Evolutionary conservation across 1,284 basidiomycete species (phyloP).

Genomic region (Sporisorium sorghi): DNA sequence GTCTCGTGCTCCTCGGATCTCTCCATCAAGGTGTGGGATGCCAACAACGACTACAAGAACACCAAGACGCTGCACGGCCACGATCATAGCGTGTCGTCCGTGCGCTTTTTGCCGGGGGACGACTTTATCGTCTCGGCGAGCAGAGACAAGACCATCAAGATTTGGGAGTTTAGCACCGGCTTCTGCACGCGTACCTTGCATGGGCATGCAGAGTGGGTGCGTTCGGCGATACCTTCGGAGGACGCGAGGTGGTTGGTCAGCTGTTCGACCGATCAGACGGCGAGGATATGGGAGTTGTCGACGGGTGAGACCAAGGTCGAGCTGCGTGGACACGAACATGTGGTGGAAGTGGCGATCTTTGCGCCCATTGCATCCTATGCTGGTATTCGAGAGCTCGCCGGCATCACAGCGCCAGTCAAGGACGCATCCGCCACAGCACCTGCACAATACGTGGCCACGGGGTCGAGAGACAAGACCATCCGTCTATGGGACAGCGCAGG

Average conservation of each 20-base stretch:
- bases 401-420: slow-evolving; percentile 71
- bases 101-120: slow-evolving; percentile 85
- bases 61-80: slow-evolving; percentile 87
- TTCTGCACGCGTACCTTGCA: slow-evolving; percentile 62
- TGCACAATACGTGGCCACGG: slow-evolving; percentile 79
- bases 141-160: slow-evolving; percentile 83
- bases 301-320: slow-evolving; percentile 84
- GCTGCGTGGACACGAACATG: slow-evolving; percentile 87
- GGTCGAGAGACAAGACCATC: slow-evolving; percentile 87
- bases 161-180: slow-evolving; percentile 88
- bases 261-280: slow-evolving; percentile 87
- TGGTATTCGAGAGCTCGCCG: slow-evolving; percentile 81
- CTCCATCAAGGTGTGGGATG: slow-evolving; percentile 91
- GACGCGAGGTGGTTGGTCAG: slow-evolving; percentile 82
- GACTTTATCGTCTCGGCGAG: slow-evolving; percentile 85
- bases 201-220: slow-evolving; percentile 80
- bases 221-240: slow-evolving; percentile 77
- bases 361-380: slow-evolving; percentile 81
- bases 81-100: slow-evolving; percentile 88
- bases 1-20: slow-evolving; percentile 90
- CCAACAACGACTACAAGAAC: slow-evolving; percentile 87
- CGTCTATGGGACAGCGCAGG: slow-evolving; percentile 87
- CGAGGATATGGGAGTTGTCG: slow-evolving; percentile 81
- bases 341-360: slow-evolving; percentile 84
- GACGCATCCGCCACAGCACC: slow-evolving; percentile 70